These are phyloP conservation scores for Globisporangium apiculatum DNA, from an alignment of 352 stramenopile genomes.

Conservation along the genomic window DNA sequence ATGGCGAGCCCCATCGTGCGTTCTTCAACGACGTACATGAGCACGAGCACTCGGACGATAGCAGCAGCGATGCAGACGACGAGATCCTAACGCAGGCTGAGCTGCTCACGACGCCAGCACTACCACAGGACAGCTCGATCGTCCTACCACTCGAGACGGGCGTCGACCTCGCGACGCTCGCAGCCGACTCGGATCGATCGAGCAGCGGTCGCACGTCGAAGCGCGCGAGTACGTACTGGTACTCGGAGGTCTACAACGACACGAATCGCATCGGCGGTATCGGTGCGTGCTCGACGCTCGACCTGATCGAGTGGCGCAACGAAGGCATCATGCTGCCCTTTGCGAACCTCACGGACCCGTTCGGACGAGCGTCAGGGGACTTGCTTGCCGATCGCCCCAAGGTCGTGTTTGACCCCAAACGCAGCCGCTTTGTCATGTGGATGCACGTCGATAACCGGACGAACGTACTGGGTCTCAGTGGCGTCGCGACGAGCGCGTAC, in stretches of 20 bases:
- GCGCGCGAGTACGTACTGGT: constrained; percentile 56
- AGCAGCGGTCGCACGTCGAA: constrained; percentile 8
- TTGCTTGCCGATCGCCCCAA: constrained; percentile 86
- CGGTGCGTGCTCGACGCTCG: constrained; percentile 89
- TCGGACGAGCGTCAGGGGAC: constrained; percentile 20
- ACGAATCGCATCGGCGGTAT: constrained; percentile 60
- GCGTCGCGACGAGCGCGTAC: constrained; percentile 84
- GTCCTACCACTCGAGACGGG: constrained; percentile 50
- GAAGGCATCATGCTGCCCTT: constrained; percentile 95
- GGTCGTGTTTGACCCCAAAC: constrained; percentile 87
- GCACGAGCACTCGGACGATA: constrained; percentile 32
- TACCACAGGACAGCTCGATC: constrained; percentile 48
- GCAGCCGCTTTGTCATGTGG: constrained; percentile 94
- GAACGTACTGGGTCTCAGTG: constrained; percentile 85
- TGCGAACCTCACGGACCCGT: constrained; percentile 90
- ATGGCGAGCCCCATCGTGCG: constrained; percentile 73
- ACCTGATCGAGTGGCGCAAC: constrained; percentile 91
- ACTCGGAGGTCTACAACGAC: constrained; percentile 54
- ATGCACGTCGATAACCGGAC: constrained; percentile 89
- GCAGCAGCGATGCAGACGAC: constrained; percentile 24
- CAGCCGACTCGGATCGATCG: constrained; percentile 11
- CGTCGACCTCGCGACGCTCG: constrained; percentile 27
- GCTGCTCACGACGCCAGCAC: constrained; percentile 36
- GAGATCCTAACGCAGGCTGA: constrained; percentile 50
- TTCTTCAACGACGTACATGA: constrained; percentile 80